These are phyloP conservation scores for Mucor sp. DNA, from an alignment of 371 early-diverging fungal genomes.

Conservation along the genomic window DNA sequence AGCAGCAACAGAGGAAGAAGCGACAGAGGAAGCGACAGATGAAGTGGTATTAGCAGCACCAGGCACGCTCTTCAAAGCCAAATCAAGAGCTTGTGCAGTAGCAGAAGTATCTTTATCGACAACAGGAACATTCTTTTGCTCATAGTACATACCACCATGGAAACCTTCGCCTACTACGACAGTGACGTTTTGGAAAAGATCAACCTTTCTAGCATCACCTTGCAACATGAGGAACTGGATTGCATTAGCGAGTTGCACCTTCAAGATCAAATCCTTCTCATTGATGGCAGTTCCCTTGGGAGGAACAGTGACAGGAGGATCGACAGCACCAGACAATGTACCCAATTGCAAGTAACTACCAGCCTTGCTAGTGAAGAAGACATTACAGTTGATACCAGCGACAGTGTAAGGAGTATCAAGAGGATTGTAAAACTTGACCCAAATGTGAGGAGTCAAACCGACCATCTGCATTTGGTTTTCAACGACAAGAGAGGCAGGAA, in stretches of 20 bases:
- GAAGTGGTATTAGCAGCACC: background rate
- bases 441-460: constrained; percentile 13
- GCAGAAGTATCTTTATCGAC: constrained; percentile 9
- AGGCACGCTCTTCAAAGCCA: background rate
- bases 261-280: constrained; percentile 24
- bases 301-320: constrained; percentile 33
- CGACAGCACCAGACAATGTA: constrained; percentile 27
- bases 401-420: constrained; percentile 46
- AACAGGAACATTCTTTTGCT: constrained; percentile 34
- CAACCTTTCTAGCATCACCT: constrained; percentile 19
- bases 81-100: constrained; percentile 1
- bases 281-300: constrained; percentile 24
- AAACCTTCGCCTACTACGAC: constrained; percentile 40
- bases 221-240: constrained; percentile 12
- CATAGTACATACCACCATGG: constrained; percentile 33
- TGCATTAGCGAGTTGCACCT: constrained; percentile 12
- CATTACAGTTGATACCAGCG: constrained; percentile 16
- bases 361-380: background rate
- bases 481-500: constrained; percentile 27
- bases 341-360: constrained; percentile 21
- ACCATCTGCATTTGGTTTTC: constrained; percentile 24
- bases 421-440: constrained; percentile 50
- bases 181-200: constrained; percentile 40
- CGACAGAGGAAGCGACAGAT: background rate
- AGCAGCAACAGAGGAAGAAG: background rate